A percentile compares a stretch with the other conserved stretches of the same genome.
These are phyloP conservation scores for Nitzschia inconspicua DNA, from an alignment of 108 stramenopile genomes.

Conservation along the genomic window DNA sequence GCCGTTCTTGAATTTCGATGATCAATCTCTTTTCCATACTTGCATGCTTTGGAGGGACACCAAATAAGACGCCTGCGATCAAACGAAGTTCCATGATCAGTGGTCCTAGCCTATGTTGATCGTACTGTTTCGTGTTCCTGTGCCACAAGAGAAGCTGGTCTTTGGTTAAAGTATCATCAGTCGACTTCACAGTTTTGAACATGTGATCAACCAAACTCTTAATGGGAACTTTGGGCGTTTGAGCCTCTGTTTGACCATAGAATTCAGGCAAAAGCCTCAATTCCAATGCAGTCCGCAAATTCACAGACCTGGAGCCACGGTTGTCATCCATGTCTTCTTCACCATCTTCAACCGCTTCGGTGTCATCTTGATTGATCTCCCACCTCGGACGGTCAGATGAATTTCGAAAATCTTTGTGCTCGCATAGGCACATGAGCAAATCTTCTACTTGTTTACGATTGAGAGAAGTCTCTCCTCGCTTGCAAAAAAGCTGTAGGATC, in stretches of 20 bases:
- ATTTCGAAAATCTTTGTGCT: conserved; percentile 64
- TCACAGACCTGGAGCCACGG: conserved; percentile 9
- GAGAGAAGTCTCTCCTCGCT: conserved; percentile 12
- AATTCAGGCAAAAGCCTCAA: conserved; percentile 50
- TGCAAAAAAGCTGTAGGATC: conserved; percentile 24
- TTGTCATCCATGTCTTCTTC: conserved; percentile 6
- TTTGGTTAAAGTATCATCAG: conserved; percentile 5
- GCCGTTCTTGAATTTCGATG: conserved; percentile 66
- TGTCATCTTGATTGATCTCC: conserved; percentile 11
- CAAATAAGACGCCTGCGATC: conserved; percentile 76
- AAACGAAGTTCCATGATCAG: conserved; percentile 68
- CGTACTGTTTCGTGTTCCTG: background rate
- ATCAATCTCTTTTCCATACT: conserved; percentile 58
- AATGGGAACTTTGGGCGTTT: conserved; percentile 12
- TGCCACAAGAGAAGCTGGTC: conserved; percentile 73
- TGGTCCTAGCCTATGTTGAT: conserved; percentile 48
- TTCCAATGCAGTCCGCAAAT: conserved; percentile 36
- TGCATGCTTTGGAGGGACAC: conserved; percentile 67
- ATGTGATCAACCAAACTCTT: conserved; percentile 35
- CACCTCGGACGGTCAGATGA: conserved; percentile 50
- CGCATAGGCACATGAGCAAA: conserved; percentile 59
- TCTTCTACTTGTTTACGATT: conserved; percentile 51
- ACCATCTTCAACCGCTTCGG: conserved; percentile 8
- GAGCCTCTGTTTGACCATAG: background rate
- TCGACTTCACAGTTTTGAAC: conserved; percentile 3